A percentile compares a stretch with the other conserved stretches of the same genome.
Evolutionary conservation across 2,329 filamentous ascomycete species (phyloP).

Genomic region (Coniochaeta sp.): DNA sequence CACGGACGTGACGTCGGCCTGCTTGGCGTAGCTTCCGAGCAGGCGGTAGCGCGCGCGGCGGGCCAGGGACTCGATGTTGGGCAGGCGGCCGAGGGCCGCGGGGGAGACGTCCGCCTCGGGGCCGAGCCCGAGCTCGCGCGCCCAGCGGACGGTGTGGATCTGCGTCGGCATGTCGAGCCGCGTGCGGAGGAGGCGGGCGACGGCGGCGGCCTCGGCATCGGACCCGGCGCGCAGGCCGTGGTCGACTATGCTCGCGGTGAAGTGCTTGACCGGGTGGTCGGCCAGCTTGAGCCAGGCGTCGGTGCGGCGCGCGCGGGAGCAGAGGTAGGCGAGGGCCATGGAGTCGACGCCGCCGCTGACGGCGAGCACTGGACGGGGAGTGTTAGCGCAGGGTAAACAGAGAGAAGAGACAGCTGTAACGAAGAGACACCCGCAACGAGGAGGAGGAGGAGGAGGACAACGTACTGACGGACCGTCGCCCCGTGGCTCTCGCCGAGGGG

Average conservation of each 20-base stretch:
- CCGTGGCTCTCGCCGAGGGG: conserved; percentile 26
- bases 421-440: neutral
- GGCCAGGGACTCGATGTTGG: conserved; percentile 71
- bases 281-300: conserved; percentile 30
- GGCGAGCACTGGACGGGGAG: conserved; percentile 54
- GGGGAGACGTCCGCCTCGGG: conserved; percentile 21
- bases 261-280: conserved; percentile 34
- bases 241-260: conserved; percentile 46
- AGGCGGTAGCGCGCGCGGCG: conserved; percentile 66
- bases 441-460: neutral
- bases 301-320: conserved; percentile 36
- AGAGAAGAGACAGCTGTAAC: too few relatives aligned
- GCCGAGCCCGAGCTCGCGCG: conserved; percentile 19
- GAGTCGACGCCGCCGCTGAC: conserved; percentile 93
- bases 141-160: conserved; percentile 41
- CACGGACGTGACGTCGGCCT: conserved; percentile 46
- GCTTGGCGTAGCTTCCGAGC: conserved; percentile 55
- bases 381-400: too few relatives aligned
- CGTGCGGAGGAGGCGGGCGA: conserved; percentile 25
- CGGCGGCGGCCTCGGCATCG: conserved; percentile 39
- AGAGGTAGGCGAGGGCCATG: conserved; percentile 86
- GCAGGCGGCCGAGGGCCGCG: conserved; percentile 18
- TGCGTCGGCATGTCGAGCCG: conserved; percentile 24
- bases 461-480: conserved; percentile 35
- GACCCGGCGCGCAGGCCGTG: conserved; percentile 50